Evolutionary conservation across 2,329 filamentous ascomycete genomes (phyloP).

Genomic region (Cordyceps tenuipes): DNA sequence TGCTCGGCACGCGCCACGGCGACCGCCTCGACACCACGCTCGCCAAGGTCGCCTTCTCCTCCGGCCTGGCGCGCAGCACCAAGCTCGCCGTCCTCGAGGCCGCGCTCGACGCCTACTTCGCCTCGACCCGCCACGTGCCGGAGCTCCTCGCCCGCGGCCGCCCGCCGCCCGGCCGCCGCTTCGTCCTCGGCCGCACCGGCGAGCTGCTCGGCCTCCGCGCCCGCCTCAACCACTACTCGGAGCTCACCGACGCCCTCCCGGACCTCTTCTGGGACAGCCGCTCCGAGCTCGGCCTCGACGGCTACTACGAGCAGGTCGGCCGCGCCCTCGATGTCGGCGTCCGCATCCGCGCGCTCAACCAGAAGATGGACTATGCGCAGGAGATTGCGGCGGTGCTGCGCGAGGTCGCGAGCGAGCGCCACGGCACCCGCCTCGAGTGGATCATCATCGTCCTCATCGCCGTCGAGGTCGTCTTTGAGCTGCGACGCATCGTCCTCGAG

Average conservation of each 20-base stretch:
- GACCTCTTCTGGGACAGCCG: slow-evolving; percentile 95
- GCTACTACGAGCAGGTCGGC: slow-evolving; percentile 91
- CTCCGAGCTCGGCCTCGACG: slow-evolving; percentile 82
- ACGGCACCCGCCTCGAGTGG: slow-evolving; percentile 82
- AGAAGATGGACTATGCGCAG: slow-evolving; percentile 96
- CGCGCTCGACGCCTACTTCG: slow-evolving; percentile 73
- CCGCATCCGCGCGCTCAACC: slow-evolving; percentile 83
- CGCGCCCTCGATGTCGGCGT: slow-evolving; percentile 84
- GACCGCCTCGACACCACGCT: slow-evolving; percentile 55
- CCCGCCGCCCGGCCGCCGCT: slow-evolving; percentile 47
- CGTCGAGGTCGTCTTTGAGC: slow-evolving; percentile 84
- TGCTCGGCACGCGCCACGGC: slow-evolving; percentile 66
- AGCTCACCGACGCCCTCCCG: slow-evolving; percentile 87
- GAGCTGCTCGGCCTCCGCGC: slow-evolving; percentile 83
- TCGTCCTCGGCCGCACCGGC: slow-evolving; percentile 89
- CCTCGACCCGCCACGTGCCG: slow-evolving; percentile 76
- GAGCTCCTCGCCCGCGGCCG: slow-evolving; percentile 65
- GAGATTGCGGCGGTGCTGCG: slow-evolving; percentile 87
- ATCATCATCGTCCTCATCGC: slow-evolving; percentile 92
- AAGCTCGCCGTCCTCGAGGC: slow-evolving; percentile 90
- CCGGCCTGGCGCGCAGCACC: slow-evolving; percentile 82
- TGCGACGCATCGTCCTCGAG: slow-evolving; percentile 65
- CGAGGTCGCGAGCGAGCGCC: slow-evolving; percentile 83
- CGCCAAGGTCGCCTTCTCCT: slow-evolving; percentile 94
- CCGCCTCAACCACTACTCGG: slow-evolving; percentile 92